Evolutionary conservation across 306 rosid genomes (phyloP).

Genomic region (Luffa acutangula): DNA sequence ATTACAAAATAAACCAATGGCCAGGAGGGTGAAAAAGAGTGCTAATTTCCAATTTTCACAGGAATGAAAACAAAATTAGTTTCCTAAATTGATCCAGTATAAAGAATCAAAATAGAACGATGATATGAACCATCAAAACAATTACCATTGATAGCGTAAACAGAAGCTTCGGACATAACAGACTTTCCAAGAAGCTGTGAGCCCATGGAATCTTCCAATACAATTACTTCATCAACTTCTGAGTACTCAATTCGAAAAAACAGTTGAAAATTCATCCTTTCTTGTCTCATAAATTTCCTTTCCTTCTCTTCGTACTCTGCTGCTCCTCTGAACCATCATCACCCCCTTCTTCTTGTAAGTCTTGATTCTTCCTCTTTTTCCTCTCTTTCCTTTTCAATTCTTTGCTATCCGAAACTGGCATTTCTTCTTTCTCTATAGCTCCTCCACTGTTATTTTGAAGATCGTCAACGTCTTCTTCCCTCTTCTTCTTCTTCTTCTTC

Average conservation of each 20-base stretch:
- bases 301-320: constrained; percentile 16
- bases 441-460: neutral
- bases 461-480: neutral
- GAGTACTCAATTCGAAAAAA: neutral
- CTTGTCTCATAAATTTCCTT: neutral
- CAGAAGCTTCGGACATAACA: neutral
- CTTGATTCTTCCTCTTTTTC: constrained; percentile 5
- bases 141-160: constrained; percentile 8
- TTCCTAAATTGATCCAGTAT: neutral
- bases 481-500: constrained; percentile 4
- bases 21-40: neutral
- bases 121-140: neutral
- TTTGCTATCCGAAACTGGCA: neutral
- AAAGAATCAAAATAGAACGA: neutral
- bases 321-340: constrained; percentile 10
- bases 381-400: neutral
- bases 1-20: neutral
- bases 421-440: neutral
- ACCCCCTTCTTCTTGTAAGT: neutral
- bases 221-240: neutral
- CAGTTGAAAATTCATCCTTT: neutral
- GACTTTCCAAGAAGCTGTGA: neutral
- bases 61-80: neutral
- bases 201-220: neutral
- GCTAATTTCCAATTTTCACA: neutral